These are phyloP conservation scores for Rhypophila decipiens DNA, from an alignment of 495 filamentous ascomycete genomes.

Conservation along the genomic window DNA sequence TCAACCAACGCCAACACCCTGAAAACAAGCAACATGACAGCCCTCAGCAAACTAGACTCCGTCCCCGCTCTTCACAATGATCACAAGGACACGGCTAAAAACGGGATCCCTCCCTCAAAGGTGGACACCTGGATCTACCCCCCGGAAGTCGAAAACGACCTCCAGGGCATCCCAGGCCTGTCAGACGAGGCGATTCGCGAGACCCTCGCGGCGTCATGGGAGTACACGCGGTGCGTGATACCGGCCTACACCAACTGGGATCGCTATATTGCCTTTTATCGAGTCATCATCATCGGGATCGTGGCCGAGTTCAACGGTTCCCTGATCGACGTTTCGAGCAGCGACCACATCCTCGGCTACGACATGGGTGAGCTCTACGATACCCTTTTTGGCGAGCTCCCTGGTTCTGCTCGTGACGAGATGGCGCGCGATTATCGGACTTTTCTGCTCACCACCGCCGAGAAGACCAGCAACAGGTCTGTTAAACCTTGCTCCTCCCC, in stretches of 20 bases:
- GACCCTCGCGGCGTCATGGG: slow-evolving; percentile 9
- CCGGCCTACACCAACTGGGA: slow-evolving; percentile 11
- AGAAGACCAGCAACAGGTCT: slow-evolving; percentile 5
- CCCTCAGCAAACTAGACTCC: not conserved
- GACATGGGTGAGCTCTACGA: slow-evolving; percentile 5
- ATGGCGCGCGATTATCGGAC: slow-evolving; percentile 11
- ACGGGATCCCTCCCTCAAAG: not conserved
- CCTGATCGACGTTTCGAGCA: slow-evolving; percentile 3
- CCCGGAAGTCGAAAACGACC: not conserved
- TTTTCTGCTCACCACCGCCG: slow-evolving; percentile 11
- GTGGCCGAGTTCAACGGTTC: slow-evolving; percentile 13
- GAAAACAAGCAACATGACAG: not conserved
- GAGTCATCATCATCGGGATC: slow-evolving; percentile 11
- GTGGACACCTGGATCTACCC: not conserved
- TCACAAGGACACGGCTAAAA: not conserved
- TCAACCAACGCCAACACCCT: not conserved
- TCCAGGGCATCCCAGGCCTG: not conserved
- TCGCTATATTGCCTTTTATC: slow-evolving; percentile 11
- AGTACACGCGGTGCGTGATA: slow-evolving; percentile 12
- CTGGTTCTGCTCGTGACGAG: not conserved
- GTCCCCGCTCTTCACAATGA: not conserved
- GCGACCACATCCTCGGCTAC: slow-evolving; percentile 8
- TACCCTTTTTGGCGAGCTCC: slow-evolving; percentile 7
- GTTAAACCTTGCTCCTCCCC: not conserved
- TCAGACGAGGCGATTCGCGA: not conserved